These are phyloP conservation scores for Beauveria varroae DNA, from an alignment of 2,329 filamentous ascomycete species.

Conservation along the genomic window DNA sequence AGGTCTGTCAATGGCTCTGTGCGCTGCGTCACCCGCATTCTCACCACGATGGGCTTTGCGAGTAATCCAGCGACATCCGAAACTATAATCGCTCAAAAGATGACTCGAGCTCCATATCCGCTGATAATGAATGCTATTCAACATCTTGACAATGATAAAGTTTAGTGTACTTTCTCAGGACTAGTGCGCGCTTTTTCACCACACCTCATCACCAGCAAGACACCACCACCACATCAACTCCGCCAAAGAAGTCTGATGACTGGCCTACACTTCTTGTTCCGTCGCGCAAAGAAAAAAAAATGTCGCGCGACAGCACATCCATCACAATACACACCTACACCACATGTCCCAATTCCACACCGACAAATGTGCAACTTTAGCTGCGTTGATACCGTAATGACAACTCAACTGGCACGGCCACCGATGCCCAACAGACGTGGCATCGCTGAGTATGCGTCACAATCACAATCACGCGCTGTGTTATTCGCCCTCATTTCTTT, in stretches of 20 bases:
- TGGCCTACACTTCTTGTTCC: background rate
- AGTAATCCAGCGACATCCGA: slow-evolving; percentile 3
- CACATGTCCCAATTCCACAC: slow-evolving; percentile 2
- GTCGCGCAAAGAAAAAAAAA: background rate
- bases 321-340: slow-evolving; percentile 3
- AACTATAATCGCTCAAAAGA: background rate
- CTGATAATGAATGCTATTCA: background rate
- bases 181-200: background rate
- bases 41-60: background rate
- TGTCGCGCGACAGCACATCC: slow-evolving; percentile 5
- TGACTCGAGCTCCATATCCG: background rate
- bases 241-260: background rate
- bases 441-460: background rate
- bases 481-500: background rate
- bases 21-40: slow-evolving; percentile 8
- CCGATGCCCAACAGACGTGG: background rate
- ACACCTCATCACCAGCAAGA: background rate
- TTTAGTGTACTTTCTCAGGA: background rate
- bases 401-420: background rate
- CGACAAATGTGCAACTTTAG: background rate
- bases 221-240: background rate
- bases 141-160: background rate
- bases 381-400: background rate
- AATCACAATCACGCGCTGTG: slow-evolving; percentile 1
- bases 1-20: background rate